Evolutionary conservation across 1,139 yeast species (phyloP).

Genomic region (Chernovozyma sophiae-reginae): DNA sequence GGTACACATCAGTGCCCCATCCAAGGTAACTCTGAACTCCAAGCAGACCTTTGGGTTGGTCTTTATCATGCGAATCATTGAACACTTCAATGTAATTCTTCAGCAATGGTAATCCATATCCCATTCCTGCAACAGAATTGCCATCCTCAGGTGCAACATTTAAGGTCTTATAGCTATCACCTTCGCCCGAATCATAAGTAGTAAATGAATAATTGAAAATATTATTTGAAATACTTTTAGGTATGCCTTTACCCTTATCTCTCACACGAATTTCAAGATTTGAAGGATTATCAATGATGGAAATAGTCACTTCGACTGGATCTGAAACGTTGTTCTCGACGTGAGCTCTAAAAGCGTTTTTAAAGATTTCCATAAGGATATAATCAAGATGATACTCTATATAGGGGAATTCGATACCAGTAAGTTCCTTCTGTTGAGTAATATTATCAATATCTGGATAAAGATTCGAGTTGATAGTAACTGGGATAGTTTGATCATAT

Average conservation of each 20-base stretch:
- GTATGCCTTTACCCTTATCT: constrained; percentile 88
- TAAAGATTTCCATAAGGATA: constrained; percentile 78
- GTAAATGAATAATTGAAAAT: constrained; percentile 85
- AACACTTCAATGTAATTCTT: constrained; percentile 47
- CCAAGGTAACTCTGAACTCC: constrained; percentile 79
- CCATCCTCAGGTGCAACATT: constrained; percentile 69
- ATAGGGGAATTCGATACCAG: constrained; percentile 54
- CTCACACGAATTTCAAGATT: constrained; percentile 64
- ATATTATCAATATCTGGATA: constrained; percentile 15
- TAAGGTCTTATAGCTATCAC: constrained; percentile 53
- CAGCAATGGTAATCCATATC: constrained; percentile 89
- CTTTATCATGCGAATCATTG: constrained; percentile 28
- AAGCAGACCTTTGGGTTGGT: constrained; percentile 54
- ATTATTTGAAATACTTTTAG: constrained; percentile 56
- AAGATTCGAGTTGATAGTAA: constrained; percentile 49
- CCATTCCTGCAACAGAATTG: constrained; percentile 88
- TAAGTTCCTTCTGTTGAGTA: not conserved
- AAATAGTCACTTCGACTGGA: constrained; percentile 68
- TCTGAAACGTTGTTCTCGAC: constrained; percentile 58
- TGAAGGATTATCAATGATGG: constrained; percentile 36
- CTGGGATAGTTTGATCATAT: constrained; percentile 67
- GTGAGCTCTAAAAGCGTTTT: constrained; percentile 83
- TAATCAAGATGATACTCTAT: constrained; percentile 86
- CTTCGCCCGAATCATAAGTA: constrained; percentile 62
- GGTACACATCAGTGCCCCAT: constrained; percentile 61